phyloP scores from a whole-genome alignment of 108 stramenopile genomes.

The Nitzschia inconspicua region DNA sequence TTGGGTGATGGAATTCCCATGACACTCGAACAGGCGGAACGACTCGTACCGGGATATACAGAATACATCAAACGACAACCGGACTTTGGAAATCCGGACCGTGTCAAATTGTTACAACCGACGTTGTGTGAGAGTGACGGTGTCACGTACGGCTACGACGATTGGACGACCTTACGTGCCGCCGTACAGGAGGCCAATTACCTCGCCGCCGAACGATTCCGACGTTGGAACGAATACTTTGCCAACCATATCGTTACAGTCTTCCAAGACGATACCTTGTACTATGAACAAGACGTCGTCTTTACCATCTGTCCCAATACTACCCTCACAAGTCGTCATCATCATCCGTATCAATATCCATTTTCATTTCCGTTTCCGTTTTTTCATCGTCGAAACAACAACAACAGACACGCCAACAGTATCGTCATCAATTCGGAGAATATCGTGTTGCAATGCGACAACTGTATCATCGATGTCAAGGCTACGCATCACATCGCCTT shows the following conservation, averaged over 20 bases:
- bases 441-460: constrained; percentile 63
- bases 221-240: constrained; percentile 65
- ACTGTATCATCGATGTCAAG: constrained; percentile 51
- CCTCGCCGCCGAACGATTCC: constrained; percentile 64
- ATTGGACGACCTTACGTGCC: constrained; percentile 56
- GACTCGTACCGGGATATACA: constrained; percentile 17
- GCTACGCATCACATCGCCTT: constrained; percentile 79
- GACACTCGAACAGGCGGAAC: constrained; percentile 29
- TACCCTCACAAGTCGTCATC: constrained; percentile 34
- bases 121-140: constrained; percentile 64
- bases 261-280: constrained; percentile 39
- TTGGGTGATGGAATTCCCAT: too few relatives aligned
- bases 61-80: constrained; percentile 23
- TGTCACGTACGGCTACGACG: constrained; percentile 56
- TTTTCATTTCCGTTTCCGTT: too few relatives aligned
- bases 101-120: constrained; percentile 26
- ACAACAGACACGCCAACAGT: too few relatives aligned
- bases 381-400: too few relatives aligned
- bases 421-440: constrained; percentile 85
- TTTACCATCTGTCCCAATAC: constrained; percentile 79
- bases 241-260: constrained; percentile 19
- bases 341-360: too few relatives aligned
- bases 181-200: constrained; percentile 73
- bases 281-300: constrained; percentile 54
- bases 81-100: too few relatives aligned